phyloP scores from a whole-genome alignment of 2,329 filamentous ascomycete species.

The Colletotrichum falcatum region DNA sequence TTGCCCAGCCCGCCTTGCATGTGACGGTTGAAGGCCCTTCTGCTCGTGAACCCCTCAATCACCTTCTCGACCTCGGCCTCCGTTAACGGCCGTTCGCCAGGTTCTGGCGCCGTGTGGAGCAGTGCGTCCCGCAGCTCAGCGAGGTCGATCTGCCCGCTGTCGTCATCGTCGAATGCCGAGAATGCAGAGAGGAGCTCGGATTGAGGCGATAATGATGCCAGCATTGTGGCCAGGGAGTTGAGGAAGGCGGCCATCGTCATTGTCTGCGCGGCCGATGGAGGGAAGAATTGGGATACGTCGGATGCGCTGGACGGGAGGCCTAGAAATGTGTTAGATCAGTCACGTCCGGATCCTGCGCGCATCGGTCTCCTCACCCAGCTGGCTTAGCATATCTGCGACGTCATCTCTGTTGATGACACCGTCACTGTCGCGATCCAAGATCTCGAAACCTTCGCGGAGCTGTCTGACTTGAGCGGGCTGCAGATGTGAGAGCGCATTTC shows the following conservation, averaged over 20 bases:
- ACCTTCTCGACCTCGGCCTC: slow-evolving; percentile 86
- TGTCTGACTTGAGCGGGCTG: slow-evolving; percentile 86
- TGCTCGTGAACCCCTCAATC: slow-evolving; percentile 86
- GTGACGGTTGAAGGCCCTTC: slow-evolving; percentile 82
- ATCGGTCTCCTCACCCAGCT: slow-evolving; percentile 71
- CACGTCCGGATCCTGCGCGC: background rate
- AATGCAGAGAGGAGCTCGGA: slow-evolving; percentile 90
- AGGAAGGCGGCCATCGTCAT: slow-evolving; percentile 89
- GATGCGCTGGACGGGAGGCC: slow-evolving; percentile 79
- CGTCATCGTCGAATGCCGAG: slow-evolving; percentile 94
- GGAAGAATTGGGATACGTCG: slow-evolving; percentile 86
- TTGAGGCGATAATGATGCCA: slow-evolving; percentile 80
- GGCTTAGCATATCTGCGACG: slow-evolving; percentile 86
- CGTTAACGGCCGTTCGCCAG: slow-evolving; percentile 73
- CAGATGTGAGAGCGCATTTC: slow-evolving; percentile 75
- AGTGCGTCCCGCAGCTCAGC: slow-evolving; percentile 85
- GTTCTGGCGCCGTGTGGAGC: slow-evolving; percentile 83
- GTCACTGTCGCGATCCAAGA: slow-evolving; percentile 90
- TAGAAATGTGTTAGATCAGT: slow-evolving; percentile 48
- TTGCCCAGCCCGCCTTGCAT: slow-evolving; percentile 67
- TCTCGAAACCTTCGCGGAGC: slow-evolving; percentile 92
- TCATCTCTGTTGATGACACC: slow-evolving; percentile 85
- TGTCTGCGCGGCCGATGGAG: slow-evolving; percentile 75
- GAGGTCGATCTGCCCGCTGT: slow-evolving; percentile 92
- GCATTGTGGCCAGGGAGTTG: slow-evolving; percentile 79